phyloP scores from a whole-genome alignment of 1,284 basidiomycete genomes.

The Testicularia cyperi region DNA sequence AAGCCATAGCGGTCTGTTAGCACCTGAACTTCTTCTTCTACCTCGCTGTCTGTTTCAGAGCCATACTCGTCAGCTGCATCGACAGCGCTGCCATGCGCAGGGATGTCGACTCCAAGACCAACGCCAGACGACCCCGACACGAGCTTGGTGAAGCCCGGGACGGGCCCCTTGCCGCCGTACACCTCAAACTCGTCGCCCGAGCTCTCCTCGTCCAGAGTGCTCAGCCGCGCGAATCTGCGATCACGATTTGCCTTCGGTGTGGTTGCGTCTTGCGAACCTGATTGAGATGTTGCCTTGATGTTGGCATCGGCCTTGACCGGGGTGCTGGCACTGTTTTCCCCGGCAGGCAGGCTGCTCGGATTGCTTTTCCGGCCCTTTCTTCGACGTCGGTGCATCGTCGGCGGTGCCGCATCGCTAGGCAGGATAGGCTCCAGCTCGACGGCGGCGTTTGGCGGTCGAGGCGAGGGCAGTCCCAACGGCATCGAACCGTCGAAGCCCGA shows the following conservation, averaged over 20 bases:
- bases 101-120: slow-evolving; percentile 5
- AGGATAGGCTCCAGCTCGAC: slow-evolving; percentile 90
- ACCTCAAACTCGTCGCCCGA: slow-evolving; percentile 57
- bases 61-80: background rate
- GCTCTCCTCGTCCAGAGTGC: slow-evolving; percentile 45
- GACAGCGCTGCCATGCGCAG: background rate
- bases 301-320: background rate
- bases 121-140: slow-evolving; percentile 12
- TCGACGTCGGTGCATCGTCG: slow-evolving; percentile 63
- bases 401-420: slow-evolving; percentile 79
- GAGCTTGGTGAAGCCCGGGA: slow-evolving; percentile 25
- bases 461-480: slow-evolving; percentile 49
- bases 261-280: background rate
- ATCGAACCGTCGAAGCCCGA: slow-evolving; percentile 6
- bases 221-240: slow-evolving; percentile 25
- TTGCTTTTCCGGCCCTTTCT: slow-evolving; percentile 20
- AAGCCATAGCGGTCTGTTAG: slow-evolving; percentile 95
- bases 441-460: slow-evolving; percentile 63
- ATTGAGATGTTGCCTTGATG: background rate
- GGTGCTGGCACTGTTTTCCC: slow-evolving; percentile 6
- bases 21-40: slow-evolving; percentile 64
- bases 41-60: slow-evolving; percentile 24
- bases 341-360: slow-evolving; percentile 44
- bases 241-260: slow-evolving; percentile 6
- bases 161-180: slow-evolving; percentile 58